phyloP scores from a whole-genome alignment of 2,329 filamentous ascomycete species.

The Fusarium scirpi region DNA sequence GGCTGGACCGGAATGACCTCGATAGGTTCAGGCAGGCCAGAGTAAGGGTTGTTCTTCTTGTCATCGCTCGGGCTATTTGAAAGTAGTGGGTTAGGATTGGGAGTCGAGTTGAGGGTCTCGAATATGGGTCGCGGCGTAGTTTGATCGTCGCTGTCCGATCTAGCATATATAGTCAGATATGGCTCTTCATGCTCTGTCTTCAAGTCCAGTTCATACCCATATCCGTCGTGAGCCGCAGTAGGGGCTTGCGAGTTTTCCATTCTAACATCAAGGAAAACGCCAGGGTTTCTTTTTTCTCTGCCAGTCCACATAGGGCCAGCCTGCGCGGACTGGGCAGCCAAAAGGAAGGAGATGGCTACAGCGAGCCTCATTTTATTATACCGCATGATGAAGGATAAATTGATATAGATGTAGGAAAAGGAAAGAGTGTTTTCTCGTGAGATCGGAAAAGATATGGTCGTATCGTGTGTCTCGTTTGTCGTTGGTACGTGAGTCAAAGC shows the following conservation, averaged over 20 bases:
- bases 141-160: constrained; percentile 24
- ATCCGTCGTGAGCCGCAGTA: constrained; percentile 34
- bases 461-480: constrained; percentile 22
- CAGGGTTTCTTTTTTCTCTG: constrained; percentile 41
- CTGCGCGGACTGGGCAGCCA: constrained; percentile 48
- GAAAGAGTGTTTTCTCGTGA: constrained; percentile 14
- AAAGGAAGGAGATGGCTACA: constrained; percentile 46
- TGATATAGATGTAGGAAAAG: constrained; percentile 2
- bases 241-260: constrained; percentile 29
- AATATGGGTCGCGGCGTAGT: constrained; percentile 45
- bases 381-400: constrained; percentile 37
- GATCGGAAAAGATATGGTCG: constrained; percentile 17
- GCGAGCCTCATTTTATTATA: constrained; percentile 34
- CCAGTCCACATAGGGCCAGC: constrained; percentile 53
- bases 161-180: constrained; percentile 29
- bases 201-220: constrained; percentile 27
- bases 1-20: constrained; percentile 38
- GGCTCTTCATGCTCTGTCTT: not conserved
- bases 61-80: constrained; percentile 20
- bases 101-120: constrained; percentile 41
- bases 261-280: constrained; percentile 29
- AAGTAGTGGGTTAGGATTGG: constrained; percentile 31
- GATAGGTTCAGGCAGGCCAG: constrained; percentile 20
- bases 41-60: constrained; percentile 17
- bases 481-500: constrained; percentile 24